Percentiles rank a stretch among this genome's conserved stretches.
phyloP scores from a whole-genome alignment of 495 filamentous ascomycete species.

The Hypoxylon fragiforme region DNA sequence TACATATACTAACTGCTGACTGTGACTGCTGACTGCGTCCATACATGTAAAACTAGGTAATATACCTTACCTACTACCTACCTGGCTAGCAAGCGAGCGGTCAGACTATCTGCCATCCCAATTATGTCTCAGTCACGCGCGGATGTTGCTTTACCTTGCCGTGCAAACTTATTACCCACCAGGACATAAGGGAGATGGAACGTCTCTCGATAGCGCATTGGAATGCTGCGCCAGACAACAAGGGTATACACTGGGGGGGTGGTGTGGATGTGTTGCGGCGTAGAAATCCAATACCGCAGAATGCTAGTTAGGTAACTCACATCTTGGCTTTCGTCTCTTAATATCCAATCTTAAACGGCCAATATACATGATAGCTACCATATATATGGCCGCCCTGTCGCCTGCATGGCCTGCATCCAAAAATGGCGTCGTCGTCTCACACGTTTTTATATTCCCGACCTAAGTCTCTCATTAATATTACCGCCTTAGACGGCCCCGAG shows the following conservation, averaged over 20 bases:
- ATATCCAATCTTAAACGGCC: neutral
- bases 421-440: slow-evolving; percentile 5
- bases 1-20: too few relatives aligned
- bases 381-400: neutral
- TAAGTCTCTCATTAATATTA: slow-evolving; percentile 6
- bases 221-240: slow-evolving; percentile 27
- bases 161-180: too few relatives aligned
- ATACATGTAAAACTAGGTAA: too few relatives aligned
- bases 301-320: slow-evolving; percentile 13
- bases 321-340: slow-evolving; percentile 3
- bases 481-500: slow-evolving; percentile 26
- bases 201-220: slow-evolving; percentile 1
- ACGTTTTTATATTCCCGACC: slow-evolving; percentile 1
- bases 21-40: too few relatives aligned
- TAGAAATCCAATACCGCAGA: slow-evolving; percentile 28
- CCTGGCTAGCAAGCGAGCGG: neutral
- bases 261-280: too few relatives aligned
- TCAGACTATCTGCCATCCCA: slow-evolving; percentile 9
- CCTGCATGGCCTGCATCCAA: neutral
- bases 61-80: too few relatives aligned
- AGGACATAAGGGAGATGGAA: slow-evolving; percentile 6
- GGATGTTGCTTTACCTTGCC: too few relatives aligned
- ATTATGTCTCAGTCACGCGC: slow-evolving; percentile 10
- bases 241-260: too few relatives aligned
- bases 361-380: slow-evolving; percentile 19